Evolutionary conservation across 129 eudicot species (phyloP).

Genomic region (Flaveria sonorensis): DNA sequence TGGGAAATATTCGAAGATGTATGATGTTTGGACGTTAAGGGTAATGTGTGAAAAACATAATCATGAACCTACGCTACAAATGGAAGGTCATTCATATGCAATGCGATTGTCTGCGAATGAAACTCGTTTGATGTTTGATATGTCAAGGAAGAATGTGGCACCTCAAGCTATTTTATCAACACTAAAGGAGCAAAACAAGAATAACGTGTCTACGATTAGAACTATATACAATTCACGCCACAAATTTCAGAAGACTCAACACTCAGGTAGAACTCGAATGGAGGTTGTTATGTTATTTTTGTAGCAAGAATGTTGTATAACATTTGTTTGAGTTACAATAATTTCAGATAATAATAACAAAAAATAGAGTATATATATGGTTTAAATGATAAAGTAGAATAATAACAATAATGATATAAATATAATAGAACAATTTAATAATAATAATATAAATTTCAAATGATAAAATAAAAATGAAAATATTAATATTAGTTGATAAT

Average conservation of each 20-base stretch:
- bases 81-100: conserved; percentile 33
- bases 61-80: conserved; percentile 20
- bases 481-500: neutral
- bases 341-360: neutral
- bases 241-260: neutral
- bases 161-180: conserved; percentile 21
- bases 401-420: neutral
- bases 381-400: neutral
- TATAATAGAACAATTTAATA: neutral
- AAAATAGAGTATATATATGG: neutral
- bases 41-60: conserved; percentile 30
- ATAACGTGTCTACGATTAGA: conserved; percentile 13
- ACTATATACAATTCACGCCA: conserved; percentile 11
- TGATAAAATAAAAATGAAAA: neutral
- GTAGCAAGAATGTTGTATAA: neutral
- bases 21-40: conserved; percentile 19
- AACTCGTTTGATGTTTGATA: conserved; percentile 26
- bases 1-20: neutral
- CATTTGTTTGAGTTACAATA: neutral
- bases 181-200: conserved; percentile 16
- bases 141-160: conserved; percentile 18
- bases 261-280: conserved; percentile 14
- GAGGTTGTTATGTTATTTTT: neutral
- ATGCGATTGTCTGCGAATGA: conserved; percentile 23
- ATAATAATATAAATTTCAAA: neutral